Evolutionary conservation across 495 filamentous ascomycete genomes (phyloP).

Genomic region (Corynascus novoguineensis): DNA sequence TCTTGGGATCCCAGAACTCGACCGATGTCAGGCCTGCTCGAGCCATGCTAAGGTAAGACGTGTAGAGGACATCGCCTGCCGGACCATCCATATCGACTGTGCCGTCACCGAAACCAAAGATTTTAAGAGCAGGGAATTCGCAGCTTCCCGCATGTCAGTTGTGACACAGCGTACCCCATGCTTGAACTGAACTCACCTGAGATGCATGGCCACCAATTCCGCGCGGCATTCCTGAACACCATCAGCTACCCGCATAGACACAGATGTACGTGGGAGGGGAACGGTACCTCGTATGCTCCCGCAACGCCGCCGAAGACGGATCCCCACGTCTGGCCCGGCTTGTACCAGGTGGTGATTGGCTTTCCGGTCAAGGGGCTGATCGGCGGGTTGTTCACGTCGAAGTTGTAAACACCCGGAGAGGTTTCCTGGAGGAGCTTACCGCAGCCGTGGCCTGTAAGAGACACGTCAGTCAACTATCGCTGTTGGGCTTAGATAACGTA

Average conservation of each 20-base stretch:
- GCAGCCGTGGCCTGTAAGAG: constrained; percentile 69
- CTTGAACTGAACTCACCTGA: constrained; percentile 61
- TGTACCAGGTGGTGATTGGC: constrained; percentile 80
- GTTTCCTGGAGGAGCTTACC: constrained; percentile 94
- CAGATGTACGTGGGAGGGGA: neutral
- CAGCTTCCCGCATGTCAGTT: constrained; percentile 45
- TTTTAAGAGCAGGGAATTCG: constrained; percentile 80
- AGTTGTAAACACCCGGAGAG: constrained; percentile 75
- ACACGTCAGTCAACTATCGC: neutral
- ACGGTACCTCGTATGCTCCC: constrained; percentile 73
- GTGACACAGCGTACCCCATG: constrained; percentile 51
- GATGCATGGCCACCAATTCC: constrained; percentile 88
- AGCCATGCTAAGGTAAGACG: constrained; percentile 86
- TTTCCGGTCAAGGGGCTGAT: constrained; percentile 71
- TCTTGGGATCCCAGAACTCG: constrained; percentile 86
- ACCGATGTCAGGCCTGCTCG: constrained; percentile 77
- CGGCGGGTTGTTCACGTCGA: constrained; percentile 72
- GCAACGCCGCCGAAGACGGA: constrained; percentile 83
- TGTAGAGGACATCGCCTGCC: constrained; percentile 80
- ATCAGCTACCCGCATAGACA: neutral
- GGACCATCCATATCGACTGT: constrained; percentile 61
- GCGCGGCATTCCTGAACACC: constrained; percentile 46
- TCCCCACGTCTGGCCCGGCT: constrained; percentile 90
- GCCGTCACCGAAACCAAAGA: constrained; percentile 86
- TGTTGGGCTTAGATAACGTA: too few species aligned